phyloP scores from a whole-genome alignment of 140 eudicot genomes.

The Anethum foeniculum region DNA sequence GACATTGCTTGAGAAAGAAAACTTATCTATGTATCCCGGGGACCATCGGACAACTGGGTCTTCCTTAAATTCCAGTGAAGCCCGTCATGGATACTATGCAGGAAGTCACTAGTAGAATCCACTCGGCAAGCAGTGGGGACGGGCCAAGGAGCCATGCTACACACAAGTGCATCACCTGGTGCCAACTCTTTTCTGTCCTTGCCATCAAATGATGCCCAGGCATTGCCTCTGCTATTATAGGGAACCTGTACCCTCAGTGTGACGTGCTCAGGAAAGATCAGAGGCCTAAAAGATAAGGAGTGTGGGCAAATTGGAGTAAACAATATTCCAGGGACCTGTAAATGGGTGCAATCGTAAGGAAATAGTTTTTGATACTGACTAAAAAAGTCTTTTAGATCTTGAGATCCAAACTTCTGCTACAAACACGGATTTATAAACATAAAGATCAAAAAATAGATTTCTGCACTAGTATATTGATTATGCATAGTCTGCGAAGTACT shows the following conservation, averaged over 20 bases:
- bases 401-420: neutral
- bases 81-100: constrained; percentile 83
- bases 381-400: neutral
- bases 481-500: neutral
- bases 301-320: constrained; percentile 99
- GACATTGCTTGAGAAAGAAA: neutral
- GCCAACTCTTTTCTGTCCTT: constrained; percentile 64
- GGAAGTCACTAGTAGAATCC: constrained; percentile 75
- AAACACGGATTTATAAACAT: neutral
- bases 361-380: neutral
- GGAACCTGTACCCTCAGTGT: constrained; percentile 84
- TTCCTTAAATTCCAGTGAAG: constrained; percentile 94
- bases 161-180: constrained; percentile 82
- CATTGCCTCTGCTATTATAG: constrained; percentile 72
- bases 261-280: constrained; percentile 85
- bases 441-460: neutral
- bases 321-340: constrained; percentile 87
- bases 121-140: constrained; percentile 82
- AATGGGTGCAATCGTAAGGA: constrained; percentile 2
- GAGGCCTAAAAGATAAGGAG: constrained; percentile 88
- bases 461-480: neutral
- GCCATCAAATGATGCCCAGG: constrained; percentile 96
- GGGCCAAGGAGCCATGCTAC: constrained; percentile 95
- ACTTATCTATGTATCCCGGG: constrained; percentile 31
- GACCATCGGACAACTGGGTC: constrained; percentile 74